Conservation (phyloP, 805 yeast species). For the Maudiozyma barnettii region DNA sequence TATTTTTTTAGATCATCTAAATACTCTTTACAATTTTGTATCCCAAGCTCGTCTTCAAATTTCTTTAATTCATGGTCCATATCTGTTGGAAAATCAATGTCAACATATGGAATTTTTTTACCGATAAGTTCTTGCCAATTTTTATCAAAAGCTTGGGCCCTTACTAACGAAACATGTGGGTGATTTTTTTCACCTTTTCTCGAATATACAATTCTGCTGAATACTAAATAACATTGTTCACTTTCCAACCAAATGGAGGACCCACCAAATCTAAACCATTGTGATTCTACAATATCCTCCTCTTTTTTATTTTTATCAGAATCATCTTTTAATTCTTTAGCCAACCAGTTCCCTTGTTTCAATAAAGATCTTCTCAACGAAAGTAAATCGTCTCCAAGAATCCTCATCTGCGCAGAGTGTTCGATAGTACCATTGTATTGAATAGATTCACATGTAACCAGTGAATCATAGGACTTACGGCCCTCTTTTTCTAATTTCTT, state of each 20-base stretch:
- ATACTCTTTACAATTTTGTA: constrained; percentile 19
- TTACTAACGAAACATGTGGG: constrained; percentile 28
- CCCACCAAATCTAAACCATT: constrained; percentile 34
- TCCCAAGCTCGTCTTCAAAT: constrained; percentile 14
- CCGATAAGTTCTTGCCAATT: constrained; percentile 33
- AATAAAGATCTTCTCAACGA: not conserved
- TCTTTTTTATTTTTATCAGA: not conserved
- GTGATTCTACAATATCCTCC: constrained; percentile 14
- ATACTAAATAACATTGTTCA: constrained; percentile 40
- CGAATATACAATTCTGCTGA: constrained; percentile 5
- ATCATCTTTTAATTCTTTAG: not conserved
- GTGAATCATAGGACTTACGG: not conserved
- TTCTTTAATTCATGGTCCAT: constrained; percentile 24
- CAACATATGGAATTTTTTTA: constrained; percentile 22
- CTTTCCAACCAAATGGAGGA: constrained; percentile 44
- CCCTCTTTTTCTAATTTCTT: not conserved
- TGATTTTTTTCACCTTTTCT: not conserved
- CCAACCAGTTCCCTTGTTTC: not conserved
- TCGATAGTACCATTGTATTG: constrained; percentile 6
- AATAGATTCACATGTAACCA: constrained; percentile 9
- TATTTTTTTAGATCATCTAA: constrained; percentile 11
- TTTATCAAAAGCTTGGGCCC: constrained; percentile 36
- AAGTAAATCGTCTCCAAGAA: constrained; percentile 1
- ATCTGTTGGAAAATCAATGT: constrained; percentile 15
- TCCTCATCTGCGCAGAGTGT: constrained; percentile 3